Evolutionary conservation across 2,329 filamentous ascomycete genomes (phyloP).

Genomic region (Didymella pinodella): DNA sequence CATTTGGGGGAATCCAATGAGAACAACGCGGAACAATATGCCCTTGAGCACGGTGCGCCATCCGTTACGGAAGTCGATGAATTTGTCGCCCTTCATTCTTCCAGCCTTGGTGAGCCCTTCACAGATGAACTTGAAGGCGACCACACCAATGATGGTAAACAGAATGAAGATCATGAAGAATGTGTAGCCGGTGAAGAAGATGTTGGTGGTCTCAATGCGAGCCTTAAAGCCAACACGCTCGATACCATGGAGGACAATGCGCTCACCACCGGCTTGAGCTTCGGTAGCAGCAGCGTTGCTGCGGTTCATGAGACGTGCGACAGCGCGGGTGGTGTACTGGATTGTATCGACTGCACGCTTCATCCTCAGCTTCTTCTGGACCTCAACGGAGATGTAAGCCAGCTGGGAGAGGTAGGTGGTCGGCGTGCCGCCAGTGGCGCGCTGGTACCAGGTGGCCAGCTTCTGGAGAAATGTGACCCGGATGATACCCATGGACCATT

Average conservation of each 20-base stretch:
- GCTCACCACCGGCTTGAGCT: conserved; percentile 40
- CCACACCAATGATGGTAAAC: conserved; percentile 74
- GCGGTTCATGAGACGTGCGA: conserved; percentile 48
- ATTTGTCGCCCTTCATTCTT: conserved; percentile 84
- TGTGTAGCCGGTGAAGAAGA: conserved; percentile 89
- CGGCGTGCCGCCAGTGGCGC: conserved; percentile 86
- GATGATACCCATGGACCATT: conserved; percentile 98
- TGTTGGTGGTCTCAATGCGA: conserved; percentile 85
- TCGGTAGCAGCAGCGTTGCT: conserved; percentile 58
- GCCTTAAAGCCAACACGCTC: conserved; percentile 88
- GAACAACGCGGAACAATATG: conserved; percentile 85
- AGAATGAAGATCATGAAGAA: conserved; percentile 89
- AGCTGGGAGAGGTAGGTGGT: conserved; percentile 79
- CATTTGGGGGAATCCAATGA: conserved; percentile 93
- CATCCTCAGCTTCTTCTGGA: conserved; percentile 75
- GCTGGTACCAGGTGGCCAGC: conserved; percentile 95
- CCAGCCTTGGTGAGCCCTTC: conserved; percentile 77
- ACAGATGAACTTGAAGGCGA: conserved; percentile 80
- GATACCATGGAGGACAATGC: conserved; percentile 76
- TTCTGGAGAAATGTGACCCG: conserved; percentile 83
- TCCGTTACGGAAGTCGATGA: conserved; percentile 91
- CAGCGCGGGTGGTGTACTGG: conserved; percentile 27
- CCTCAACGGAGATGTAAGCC: conserved; percentile 79
- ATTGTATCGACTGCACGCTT: conserved; percentile 38
- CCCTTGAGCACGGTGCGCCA: conserved; percentile 94